Evolutionary conservation across 208 protist species (phyloP), one percentile per base, ranked within the genome.

Genomic region (Novymonas esmeraldas): DNA sequence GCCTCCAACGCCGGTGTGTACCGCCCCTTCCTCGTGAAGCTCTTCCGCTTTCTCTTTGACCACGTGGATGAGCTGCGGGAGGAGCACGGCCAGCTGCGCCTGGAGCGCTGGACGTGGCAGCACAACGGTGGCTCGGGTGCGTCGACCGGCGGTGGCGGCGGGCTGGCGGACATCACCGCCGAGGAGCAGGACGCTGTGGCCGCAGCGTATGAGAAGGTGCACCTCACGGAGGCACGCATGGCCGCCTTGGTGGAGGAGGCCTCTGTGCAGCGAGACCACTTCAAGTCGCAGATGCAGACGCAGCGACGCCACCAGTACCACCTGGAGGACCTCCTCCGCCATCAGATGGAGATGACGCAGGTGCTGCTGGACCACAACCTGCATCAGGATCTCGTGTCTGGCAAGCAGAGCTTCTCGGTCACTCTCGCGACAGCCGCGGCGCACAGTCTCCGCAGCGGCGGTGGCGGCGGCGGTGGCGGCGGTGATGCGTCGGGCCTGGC

Each of bases 31-130:
- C 71, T 95, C 38, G 70, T 82, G n/a, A 81, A 84, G 48, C 70
- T 89, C 2, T 71, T 95, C 20, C 62, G 73, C 11, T 95, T 93
- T 70, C 52, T 95, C 26, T 95, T 95, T 65, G 81, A 78, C 22
- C 76, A 85, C 58, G 57, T 90, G 6, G 89, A 95, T 64, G 74
- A 78, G 51, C 75, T 92, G 10, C 44, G 87, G 14, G 73, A 86
- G 28, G 76, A 86, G 55, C 64, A 70, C 33, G 61, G 51, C 1
- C 62, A 74, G 31, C 38, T 52, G 48, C 31, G 41, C 56, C 28
- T 72, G 44, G 58, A 61, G 50, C 29, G 33, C 28, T 24, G 46
- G 26, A 31, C 36, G 45, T 46, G 48, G 60, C 60, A 56, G 33
- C 54, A 55, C 20, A 18, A n/a, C 5, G 34, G 34, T 46, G 34